Conservation (phyloP, 768 basidiomycete species). For the Termitomyces sp. region DNA sequence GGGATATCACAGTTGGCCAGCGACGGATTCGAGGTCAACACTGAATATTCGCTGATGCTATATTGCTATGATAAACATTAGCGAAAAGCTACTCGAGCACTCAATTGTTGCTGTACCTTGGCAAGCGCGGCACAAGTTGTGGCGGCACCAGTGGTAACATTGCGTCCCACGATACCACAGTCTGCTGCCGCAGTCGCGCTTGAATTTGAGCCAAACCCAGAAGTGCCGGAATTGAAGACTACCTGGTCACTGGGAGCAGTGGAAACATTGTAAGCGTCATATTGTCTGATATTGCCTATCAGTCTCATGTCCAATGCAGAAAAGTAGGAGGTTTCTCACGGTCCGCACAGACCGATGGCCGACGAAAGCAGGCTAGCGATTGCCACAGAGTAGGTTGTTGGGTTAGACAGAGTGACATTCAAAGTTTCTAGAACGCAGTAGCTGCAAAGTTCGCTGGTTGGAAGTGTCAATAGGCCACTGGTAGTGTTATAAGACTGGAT, state of each 20-base stretch:
- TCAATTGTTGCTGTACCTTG: neutral
- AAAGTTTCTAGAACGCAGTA: neutral
- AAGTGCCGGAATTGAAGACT: neutral
- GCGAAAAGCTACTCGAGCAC: neutral
- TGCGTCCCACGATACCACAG: neutral
- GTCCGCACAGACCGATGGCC: neutral
- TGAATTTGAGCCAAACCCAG: neutral
- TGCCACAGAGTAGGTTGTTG: neutral
- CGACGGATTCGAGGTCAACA: neutral
- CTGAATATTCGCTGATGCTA: neutral
- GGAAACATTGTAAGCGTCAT: neutral
- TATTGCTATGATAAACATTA: neutral
- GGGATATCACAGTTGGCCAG: neutral
- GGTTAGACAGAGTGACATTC: neutral
- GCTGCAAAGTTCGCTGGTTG: neutral
- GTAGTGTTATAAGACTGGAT: neutral
- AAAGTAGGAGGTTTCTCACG: neutral
- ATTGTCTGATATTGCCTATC: neutral
- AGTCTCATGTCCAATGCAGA: neutral
- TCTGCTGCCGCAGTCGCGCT: neutral
- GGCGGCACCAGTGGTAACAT: neutral
- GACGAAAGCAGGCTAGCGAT: neutral
- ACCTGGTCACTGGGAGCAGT: neutral
- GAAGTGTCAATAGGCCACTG: neutral
- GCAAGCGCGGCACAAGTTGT: conserved; percentile 1